Conservation (phyloP, 306 rosid species). For the Vigna trinervia region DNA sequence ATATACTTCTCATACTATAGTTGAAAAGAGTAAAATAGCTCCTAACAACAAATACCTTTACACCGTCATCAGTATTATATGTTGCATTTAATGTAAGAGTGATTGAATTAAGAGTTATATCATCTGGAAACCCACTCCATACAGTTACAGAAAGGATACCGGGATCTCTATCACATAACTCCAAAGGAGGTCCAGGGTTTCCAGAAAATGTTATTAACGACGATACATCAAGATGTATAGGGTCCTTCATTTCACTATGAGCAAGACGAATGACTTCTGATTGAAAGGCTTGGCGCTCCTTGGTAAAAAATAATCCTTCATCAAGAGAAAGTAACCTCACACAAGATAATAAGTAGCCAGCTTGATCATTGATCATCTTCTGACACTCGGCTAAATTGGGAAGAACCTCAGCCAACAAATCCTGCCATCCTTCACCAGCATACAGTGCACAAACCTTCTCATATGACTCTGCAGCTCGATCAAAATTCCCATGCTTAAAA, state of each 20-base stretch:
- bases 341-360: constrained; percentile 96
- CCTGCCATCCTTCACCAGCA: constrained; percentile 98
- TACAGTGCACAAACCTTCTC: constrained; percentile 98
- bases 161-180: constrained; percentile 91
- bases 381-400: constrained; percentile 97
- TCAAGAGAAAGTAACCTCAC: constrained; percentile 97
- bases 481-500: constrained; percentile 82
- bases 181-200: constrained; percentile 92
- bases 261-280: constrained; percentile 87
- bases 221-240: constrained; percentile 94
- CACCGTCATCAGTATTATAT: constrained; percentile 89
- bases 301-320: constrained; percentile 78
- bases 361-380: constrained; percentile 89
- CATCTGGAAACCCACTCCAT: constrained; percentile 99
- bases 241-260: constrained; percentile 96
- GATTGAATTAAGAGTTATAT: constrained; percentile 90
- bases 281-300: constrained; percentile 94
- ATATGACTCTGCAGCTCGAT: constrained; percentile 96
- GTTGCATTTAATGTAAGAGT: constrained; percentile 90
- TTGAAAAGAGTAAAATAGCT: constrained; percentile 40
- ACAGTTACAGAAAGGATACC: constrained; percentile 85
- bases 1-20: constrained; percentile 24
- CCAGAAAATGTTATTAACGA: constrained; percentile 95
- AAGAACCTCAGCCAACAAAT: constrained; percentile 90
- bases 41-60: constrained; percentile 68